Evolutionary conservation across 2,329 filamentous ascomycete species (phyloP).

Genomic region (Saccharata proteae): DNA sequence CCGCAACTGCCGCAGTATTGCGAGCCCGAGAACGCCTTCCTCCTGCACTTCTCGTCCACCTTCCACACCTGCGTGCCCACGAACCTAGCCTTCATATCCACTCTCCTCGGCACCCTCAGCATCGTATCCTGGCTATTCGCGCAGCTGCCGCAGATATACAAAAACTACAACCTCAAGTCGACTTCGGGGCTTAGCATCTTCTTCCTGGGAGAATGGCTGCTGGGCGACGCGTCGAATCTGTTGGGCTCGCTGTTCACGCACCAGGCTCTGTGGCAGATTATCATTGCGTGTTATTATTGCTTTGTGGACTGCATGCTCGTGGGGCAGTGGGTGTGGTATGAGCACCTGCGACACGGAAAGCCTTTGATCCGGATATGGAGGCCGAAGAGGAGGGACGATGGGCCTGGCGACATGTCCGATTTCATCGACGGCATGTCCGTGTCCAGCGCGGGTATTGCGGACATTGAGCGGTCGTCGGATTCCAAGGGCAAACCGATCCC

Average conservation of each 20-base stretch:
- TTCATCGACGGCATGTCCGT: slow-evolving; percentile 15
- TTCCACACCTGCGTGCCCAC: slow-evolving; percentile 54
- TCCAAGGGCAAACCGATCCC: slow-evolving; percentile 8
- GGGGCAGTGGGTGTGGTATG: slow-evolving; percentile 55
- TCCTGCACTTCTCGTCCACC: slow-evolving; percentile 44
- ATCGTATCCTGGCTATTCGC: slow-evolving; percentile 59
- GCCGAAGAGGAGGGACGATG: slow-evolving; percentile 11
- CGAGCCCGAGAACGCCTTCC: slow-evolving; percentile 45
- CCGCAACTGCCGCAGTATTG: slow-evolving; percentile 45
- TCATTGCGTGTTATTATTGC: slow-evolving; percentile 54
- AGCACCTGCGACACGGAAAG: slow-evolving; percentile 39
- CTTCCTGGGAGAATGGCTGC: slow-evolving; percentile 54
- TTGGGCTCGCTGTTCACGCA: slow-evolving; percentile 50
- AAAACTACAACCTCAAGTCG: slow-evolving; percentile 52
- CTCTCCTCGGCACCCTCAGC: slow-evolving; percentile 46
- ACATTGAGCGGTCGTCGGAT: background rate
- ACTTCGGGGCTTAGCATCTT: slow-evolving; percentile 53
- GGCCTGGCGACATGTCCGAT: slow-evolving; percentile 18
- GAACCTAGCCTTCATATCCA: slow-evolving; percentile 49
- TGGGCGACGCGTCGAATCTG: slow-evolving; percentile 52
- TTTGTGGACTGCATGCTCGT: slow-evolving; percentile 52
- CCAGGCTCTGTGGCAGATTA: slow-evolving; percentile 55
- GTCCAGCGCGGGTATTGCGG: slow-evolving; percentile 3
- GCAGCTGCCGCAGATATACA: slow-evolving; percentile 57
- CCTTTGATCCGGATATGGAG: slow-evolving; percentile 17